These are phyloP conservation scores for Globisporangium alternatum DNA, from an alignment of 352 stramenopile species.

Conservation along the genomic window DNA sequence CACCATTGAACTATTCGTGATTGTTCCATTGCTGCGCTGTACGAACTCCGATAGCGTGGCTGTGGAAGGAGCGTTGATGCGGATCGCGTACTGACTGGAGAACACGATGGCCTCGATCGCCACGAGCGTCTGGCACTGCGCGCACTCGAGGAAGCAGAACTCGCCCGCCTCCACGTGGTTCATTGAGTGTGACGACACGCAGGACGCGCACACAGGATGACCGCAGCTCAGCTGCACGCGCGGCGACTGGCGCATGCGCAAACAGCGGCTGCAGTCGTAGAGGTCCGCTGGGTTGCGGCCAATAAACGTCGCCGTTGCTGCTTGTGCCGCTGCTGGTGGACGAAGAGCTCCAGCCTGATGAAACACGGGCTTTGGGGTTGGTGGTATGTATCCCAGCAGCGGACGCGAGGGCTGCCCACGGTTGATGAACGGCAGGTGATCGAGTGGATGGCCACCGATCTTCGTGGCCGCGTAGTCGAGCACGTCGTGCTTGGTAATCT, in stretches of 20 bases:
- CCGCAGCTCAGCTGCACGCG: conserved; percentile 67
- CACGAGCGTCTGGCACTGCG: conserved; percentile 45
- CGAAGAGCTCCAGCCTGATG: not conserved
- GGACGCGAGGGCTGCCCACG: conserved; percentile 57
- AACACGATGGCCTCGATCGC: conserved; percentile 62
- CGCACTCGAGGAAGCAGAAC: conserved; percentile 53
- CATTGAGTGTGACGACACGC: conserved; percentile 44
- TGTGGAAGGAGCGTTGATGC: conserved; percentile 32
- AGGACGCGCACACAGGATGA: conserved; percentile 56
- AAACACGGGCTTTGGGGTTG: not conserved
- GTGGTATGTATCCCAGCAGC: conserved; percentile 42
- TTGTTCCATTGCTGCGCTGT: conserved; percentile 8
- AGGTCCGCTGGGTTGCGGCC: conserved; percentile 26
- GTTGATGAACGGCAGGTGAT: conserved; percentile 72
- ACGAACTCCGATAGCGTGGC: conserved; percentile 32
- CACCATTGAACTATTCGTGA: not conserved
- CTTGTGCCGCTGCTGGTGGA: not conserved
- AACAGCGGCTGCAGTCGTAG: conserved; percentile 63
- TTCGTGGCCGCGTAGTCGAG: conserved; percentile 65
- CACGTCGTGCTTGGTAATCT: conserved; percentile 30
- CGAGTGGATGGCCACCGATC: conserved; percentile 70
- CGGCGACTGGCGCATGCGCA: conserved; percentile 45
- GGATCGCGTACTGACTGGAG: conserved; percentile 44
- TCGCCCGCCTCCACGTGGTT: conserved; percentile 36
- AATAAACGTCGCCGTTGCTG: conserved; percentile 5